These are phyloP conservation scores for Ascochyta koolunga DNA, from an alignment of 2,329 filamentous ascomycete species.

Conservation along the genomic window DNA sequence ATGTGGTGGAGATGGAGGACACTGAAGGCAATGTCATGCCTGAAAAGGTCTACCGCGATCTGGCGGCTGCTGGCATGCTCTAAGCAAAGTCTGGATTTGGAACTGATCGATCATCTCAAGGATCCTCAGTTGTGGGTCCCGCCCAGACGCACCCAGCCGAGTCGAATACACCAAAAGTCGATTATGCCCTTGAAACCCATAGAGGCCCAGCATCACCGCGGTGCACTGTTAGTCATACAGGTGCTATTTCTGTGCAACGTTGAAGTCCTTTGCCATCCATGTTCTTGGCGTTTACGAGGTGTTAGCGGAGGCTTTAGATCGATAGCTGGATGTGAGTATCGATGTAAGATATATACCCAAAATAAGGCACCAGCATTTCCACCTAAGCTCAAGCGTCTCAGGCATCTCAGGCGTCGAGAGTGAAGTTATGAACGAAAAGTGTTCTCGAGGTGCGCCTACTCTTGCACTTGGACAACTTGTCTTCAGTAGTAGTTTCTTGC, in stretches of 20 bases:
- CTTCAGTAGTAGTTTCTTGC: too few species aligned
- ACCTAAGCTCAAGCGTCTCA: too few species aligned
- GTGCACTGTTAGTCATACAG: not conserved
- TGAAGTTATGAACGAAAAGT: too few species aligned
- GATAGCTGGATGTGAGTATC: not conserved
- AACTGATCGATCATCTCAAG: not conserved
- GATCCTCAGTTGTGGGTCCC: not conserved
- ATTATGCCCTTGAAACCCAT: not conserved
- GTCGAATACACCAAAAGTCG: not conserved
- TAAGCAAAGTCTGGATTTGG: conserved; percentile 18
- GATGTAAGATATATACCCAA: conserved; percentile 16
- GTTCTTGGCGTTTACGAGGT: not conserved
- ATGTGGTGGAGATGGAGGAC: conserved; percentile 98
- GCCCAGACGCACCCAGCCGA: not conserved
- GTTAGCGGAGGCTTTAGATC: not conserved
- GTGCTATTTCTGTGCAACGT: not conserved
- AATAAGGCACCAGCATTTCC: not conserved
- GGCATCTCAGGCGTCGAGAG: too few species aligned
- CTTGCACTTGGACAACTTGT: too few species aligned
- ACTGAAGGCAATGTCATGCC: conserved; percentile 98
- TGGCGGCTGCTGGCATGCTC: conserved; percentile 84
- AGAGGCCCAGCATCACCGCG: not conserved
- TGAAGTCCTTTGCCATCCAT: not conserved
- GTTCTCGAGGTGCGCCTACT: too few species aligned
- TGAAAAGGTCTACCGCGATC: conserved; percentile 94